These are phyloP conservation scores for Escovopsis sp. DNA, from an alignment of 2,329 filamentous ascomycete species.

Conservation along the genomic window DNA sequence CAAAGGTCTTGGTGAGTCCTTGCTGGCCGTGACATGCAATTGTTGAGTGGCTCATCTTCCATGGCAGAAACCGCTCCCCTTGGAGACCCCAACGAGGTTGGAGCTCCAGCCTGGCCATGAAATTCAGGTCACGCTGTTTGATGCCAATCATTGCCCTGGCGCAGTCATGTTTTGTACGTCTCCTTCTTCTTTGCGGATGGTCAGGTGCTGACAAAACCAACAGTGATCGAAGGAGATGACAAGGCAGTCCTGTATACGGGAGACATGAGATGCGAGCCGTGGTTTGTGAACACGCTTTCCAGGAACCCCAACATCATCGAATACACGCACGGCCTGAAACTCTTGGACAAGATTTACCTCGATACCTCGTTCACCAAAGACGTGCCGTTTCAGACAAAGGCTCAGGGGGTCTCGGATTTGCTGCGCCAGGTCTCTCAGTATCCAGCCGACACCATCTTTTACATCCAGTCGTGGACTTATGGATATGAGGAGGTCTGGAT, in stretches of 20 bases:
- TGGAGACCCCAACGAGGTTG: constrained; percentile 64
- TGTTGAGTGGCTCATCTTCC: background rate
- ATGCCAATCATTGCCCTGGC: constrained; percentile 85
- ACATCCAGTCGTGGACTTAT: constrained; percentile 82
- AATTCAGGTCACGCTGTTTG: constrained; percentile 72
- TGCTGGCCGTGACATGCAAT: background rate
- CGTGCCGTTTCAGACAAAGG: constrained; percentile 42
- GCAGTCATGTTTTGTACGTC: constrained; percentile 69
- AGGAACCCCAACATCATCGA: constrained; percentile 61
- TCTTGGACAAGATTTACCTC: constrained; percentile 69
- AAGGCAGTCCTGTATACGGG: constrained; percentile 77
- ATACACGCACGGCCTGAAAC: constrained; percentile 51
- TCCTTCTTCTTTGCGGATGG: no score
- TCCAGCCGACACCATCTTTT: constrained; percentile 60
- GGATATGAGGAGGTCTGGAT: constrained; percentile 85
- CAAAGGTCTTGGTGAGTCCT: constrained; percentile 43
- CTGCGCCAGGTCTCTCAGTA: constrained; percentile 52
- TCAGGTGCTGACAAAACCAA: background rate
- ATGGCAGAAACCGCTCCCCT: constrained; percentile 55
- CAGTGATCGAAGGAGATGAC: constrained; percentile 56
- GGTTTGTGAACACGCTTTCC: constrained; percentile 64
- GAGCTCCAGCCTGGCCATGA: constrained; percentile 52
- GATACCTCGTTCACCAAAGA: constrained; percentile 61
- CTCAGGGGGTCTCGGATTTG: constrained; percentile 61
- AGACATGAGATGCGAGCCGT: constrained; percentile 71